A percentile compares a stretch with the other conserved stretches of the same genome.
Conservation (phyloP, 306 rosid genomes). For the Senna tora region DNA sequence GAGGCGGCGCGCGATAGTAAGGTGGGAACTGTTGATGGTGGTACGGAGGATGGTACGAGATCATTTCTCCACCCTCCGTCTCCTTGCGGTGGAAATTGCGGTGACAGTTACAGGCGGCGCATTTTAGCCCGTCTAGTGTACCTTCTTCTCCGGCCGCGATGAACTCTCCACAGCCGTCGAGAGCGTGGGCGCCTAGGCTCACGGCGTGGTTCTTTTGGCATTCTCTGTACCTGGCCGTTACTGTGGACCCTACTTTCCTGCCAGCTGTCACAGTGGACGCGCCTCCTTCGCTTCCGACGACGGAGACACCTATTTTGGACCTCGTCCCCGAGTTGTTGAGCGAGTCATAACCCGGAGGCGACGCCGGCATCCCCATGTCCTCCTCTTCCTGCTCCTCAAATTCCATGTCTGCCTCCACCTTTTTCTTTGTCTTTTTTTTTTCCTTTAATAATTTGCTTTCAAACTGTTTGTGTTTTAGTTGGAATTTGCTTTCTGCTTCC, state of each 20-base stretch:
- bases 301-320: slow-evolving; percentile 29
- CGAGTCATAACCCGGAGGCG: slow-evolving; percentile 55
- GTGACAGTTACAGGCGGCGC: slow-evolving; percentile 95
- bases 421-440: neutral
- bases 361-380: slow-evolving; percentile 47
- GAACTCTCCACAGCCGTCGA: slow-evolving; percentile 91
- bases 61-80: slow-evolving; percentile 36
- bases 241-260: slow-evolving; percentile 34
- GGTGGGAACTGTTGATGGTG: slow-evolving; percentile 49
- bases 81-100: slow-evolving; percentile 90
- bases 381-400: slow-evolving; percentile 67
- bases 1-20: slow-evolving; percentile 54
- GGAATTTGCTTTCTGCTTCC: slow-evolving; percentile 10
- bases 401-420: slow-evolving; percentile 57
- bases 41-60: slow-evolving; percentile 11
- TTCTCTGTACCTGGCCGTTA: slow-evolving; percentile 59
- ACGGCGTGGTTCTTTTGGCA: slow-evolving; percentile 88
- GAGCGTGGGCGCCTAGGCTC: slow-evolving; percentile 67
- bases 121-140: slow-evolving; percentile 70
- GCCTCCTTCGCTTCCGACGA: slow-evolving; percentile 28
- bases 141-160: slow-evolving; percentile 79
- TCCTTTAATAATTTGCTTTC: neutral
- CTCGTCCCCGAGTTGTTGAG: slow-evolving; percentile 42
- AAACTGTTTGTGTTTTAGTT: neutral
- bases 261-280: slow-evolving; percentile 6